Base-by-base conservation (phyloP, 2,329 filamentous ascomycete genomes). In the Cordyceps militaris region DNA sequence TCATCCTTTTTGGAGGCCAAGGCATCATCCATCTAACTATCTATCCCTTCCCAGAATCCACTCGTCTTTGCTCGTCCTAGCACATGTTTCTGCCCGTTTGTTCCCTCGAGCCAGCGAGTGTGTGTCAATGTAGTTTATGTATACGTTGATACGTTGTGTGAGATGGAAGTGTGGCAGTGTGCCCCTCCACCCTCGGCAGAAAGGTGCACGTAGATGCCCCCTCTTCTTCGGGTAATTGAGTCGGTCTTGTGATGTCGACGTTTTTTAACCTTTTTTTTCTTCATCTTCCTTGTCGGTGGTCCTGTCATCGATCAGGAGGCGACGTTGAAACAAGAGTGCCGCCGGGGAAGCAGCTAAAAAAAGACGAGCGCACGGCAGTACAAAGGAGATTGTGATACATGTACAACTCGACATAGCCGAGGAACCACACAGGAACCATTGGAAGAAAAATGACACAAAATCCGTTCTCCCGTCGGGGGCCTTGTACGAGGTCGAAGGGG, bases 351-450 rank as follows among this genome's bases (percentile, higher is more conserved):
- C 34, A 36, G n/a, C 34, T 36, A 54, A 26, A 40, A 54, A 44
- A 40, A 32, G 38, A 53, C 9, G 40, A 36, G 13, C 11, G 34
- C 34, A 42, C n/a, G 30, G 23, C 14, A 9, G 24, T 19, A 42
- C 2, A 19, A 19, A 42, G 2, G 7, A 38, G 16, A 40, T 34
- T 24, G 43, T n/a, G n/a, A n/a, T 23, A 5, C 28, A 49, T 24
- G 49, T 52, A 54, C 44, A 44, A 44, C 51, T 38, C 42, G 42
- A 54, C 23, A 13, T 56, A 38, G 23, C 52, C 52, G 52, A 56
- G 42, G 52, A 56, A 56, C 52, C 36, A 42, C 36, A n/a, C 36
- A 43, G 38, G 50, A 43, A 47, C 42, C n/a, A 16, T 36, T 23
- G 8, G 23, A 34, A 14, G 28, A n/a, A 11, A 38, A 28, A 24